Evolutionary conservation across 495 filamentous ascomycete genomes (phyloP).

Genomic region (Bryoglossum gracile): DNA sequence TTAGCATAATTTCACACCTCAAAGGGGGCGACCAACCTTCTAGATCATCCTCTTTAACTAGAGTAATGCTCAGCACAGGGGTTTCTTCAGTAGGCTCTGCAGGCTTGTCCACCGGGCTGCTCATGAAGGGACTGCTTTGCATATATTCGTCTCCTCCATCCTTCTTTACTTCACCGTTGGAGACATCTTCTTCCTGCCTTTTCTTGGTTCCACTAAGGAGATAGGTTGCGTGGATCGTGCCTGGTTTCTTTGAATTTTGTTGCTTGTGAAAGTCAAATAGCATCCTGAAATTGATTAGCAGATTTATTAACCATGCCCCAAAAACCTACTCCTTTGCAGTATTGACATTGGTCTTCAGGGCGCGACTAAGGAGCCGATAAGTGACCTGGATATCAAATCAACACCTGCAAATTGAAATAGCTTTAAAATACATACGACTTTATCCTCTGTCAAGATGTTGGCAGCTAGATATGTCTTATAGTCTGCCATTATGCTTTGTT

Average conservation of each 20-base stretch:
- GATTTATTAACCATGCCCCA: neutral
- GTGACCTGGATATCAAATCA: conserved; percentile 53
- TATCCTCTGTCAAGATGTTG: conserved; percentile 68
- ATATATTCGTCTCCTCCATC: conserved; percentile 66
- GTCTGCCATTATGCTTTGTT: conserved; percentile 31
- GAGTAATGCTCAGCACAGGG: conserved; percentile 51
- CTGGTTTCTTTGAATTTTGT: conserved; percentile 71
- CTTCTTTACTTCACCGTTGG: conserved; percentile 29
- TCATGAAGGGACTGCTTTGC: conserved; percentile 60
- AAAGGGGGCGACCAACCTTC: conserved; percentile 44
- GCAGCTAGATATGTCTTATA: conserved; percentile 67
- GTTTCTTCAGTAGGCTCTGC: conserved; percentile 26
- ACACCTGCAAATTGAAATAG: neutral
- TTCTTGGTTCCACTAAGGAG: conserved; percentile 59
- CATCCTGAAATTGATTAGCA: conserved; percentile 50
- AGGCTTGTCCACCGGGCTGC: conserved; percentile 33
- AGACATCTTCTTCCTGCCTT: conserved; percentile 13
- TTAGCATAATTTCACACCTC: neutral
- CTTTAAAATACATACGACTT: conserved; percentile 48
- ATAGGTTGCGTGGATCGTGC: conserved; percentile 79
- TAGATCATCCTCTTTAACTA: conserved; percentile 75
- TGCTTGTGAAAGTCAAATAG: conserved; percentile 79
- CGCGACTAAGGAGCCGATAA: conserved; percentile 74
- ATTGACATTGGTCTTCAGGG: conserved; percentile 74
- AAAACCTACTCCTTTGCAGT: conserved; percentile 65